Evolutionary conservation across 352 stramenopile genomes (phyloP).

Genomic region (Phytophthora multivora): DNA sequence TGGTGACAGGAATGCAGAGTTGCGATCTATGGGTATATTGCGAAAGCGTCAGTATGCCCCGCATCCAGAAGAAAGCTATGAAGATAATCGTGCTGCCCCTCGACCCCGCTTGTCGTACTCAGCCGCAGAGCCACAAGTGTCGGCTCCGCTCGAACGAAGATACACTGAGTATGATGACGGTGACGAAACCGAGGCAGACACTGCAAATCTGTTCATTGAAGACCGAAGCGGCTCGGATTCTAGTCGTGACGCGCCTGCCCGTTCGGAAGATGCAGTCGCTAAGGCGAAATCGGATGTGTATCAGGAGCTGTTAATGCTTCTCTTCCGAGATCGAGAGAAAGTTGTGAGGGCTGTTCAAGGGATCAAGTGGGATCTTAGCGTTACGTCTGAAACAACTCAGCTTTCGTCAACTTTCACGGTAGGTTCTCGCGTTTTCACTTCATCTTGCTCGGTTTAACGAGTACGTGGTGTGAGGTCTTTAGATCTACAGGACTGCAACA

Average conservation of each 20-base stretch:
- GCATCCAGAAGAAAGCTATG: conserved; percentile 10
- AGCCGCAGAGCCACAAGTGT: conserved; percentile 7
- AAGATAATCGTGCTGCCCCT: conserved; percentile 28
- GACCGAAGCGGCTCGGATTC: conserved; percentile 51
- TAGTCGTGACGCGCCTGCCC: conserved; percentile 23
- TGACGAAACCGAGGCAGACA: neutral
- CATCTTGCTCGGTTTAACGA: conserved; percentile 1
- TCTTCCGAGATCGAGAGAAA: conserved; percentile 53
- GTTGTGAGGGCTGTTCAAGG: conserved; percentile 36
- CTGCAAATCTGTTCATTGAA: conserved; percentile 43
- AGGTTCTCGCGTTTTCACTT: neutral
- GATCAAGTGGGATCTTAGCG: conserved; percentile 51
- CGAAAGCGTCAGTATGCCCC: conserved; percentile 42
- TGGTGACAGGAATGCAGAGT: conserved; percentile 16
- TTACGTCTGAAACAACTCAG: conserved; percentile 24
- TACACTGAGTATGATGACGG: conserved; percentile 3
- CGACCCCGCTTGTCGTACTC: conserved; percentile 32
- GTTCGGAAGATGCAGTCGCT: conserved; percentile 38
- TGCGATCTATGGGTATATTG: conserved; percentile 31
- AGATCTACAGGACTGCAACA: conserved; percentile 35
- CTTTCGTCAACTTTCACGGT: conserved; percentile 39
- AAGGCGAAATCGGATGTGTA: conserved; percentile 61
- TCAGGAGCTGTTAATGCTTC: conserved; percentile 56
- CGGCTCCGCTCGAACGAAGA: conserved; percentile 3
- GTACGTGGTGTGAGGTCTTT: conserved; percentile 7